These are phyloP conservation scores for Neurospora sublineolata DNA, from an alignment of 495 filamentous ascomycete genomes.

Conservation along the genomic window DNA sequence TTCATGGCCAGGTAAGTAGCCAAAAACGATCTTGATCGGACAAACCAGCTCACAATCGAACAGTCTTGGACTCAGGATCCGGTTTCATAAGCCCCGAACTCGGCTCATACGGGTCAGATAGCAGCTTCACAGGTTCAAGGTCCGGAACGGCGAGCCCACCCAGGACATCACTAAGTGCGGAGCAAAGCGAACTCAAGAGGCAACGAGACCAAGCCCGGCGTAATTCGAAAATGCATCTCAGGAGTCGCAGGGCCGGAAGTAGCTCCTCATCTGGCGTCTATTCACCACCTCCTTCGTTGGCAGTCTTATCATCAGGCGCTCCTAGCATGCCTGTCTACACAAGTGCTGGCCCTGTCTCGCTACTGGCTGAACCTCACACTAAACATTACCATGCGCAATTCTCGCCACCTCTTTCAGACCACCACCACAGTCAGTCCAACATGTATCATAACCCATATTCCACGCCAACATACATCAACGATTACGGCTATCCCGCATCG, in stretches of 20 bases:
- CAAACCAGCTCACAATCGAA: conserved; percentile 6
- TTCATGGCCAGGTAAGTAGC: conserved; percentile 29
- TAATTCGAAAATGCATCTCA: conserved; percentile 28
- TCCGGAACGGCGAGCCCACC: conserved; percentile 38
- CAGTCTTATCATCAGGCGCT: conserved; percentile 25
- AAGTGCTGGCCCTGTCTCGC: conserved; percentile 32
- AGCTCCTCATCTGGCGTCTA: conserved; percentile 26
- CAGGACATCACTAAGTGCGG: conserved; percentile 30
- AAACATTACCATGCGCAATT: conserved; percentile 34
- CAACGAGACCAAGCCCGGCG: conserved; percentile 36
- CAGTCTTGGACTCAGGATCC: conserved; percentile 25
- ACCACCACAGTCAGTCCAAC: conserved; percentile 18
- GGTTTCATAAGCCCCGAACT: conserved; percentile 31
- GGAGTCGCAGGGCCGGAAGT: conserved; percentile 31
- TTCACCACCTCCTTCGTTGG: conserved; percentile 29
- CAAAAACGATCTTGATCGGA: not conserved
- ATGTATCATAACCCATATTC: conserved; percentile 26
- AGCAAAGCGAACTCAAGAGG: conserved; percentile 38
- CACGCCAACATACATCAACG: conserved; percentile 19
- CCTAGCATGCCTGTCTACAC: conserved; percentile 35
- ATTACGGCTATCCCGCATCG: conserved; percentile 30
- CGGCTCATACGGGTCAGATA: conserved; percentile 27
- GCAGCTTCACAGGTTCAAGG: conserved; percentile 31
- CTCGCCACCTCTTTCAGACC: conserved; percentile 30
- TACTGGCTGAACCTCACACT: conserved; percentile 32